A percentile compares a stretch with the other conserved stretches of the same genome.
Evolutionary conservation across 306 rosid species (phyloP).

Genomic region (Malus sieversii): DNA sequence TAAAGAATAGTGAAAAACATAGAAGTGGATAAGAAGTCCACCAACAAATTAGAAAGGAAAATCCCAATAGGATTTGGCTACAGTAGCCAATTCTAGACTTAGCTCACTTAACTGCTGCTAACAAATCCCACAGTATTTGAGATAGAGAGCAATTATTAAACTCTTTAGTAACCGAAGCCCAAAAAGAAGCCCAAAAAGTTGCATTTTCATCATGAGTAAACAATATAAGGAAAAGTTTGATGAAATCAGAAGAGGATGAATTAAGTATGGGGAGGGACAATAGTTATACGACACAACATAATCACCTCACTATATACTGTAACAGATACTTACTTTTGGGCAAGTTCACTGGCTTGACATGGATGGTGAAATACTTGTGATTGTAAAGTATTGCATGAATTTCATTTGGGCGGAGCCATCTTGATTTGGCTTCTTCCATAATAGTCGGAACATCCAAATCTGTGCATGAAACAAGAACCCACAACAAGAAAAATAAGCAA

Average conservation of each 20-base stretch:
- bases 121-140: too few relatives aligned
- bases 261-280: background rate
- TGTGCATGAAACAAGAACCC: slow-evolving; percentile 28
- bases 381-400: slow-evolving; percentile 84
- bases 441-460: slow-evolving; percentile 64
- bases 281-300: background rate
- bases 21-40: too few relatives aligned
- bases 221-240: background rate
- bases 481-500: slow-evolving; percentile 13
- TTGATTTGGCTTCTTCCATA: slow-evolving; percentile 61
- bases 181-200: too few relatives aligned
- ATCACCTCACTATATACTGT: slow-evolving; percentile 7
- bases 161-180: too few relatives aligned
- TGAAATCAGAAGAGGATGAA: background rate
- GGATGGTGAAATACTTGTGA: slow-evolving; percentile 60
- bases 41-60: too few relatives aligned
- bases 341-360: slow-evolving; percentile 77
- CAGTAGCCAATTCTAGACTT: too few relatives aligned
- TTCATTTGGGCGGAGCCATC: slow-evolving; percentile 99
- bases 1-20: too few relatives aligned
- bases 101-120: too few relatives aligned
- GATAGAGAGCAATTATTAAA: too few relatives aligned
- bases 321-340: slow-evolving; percentile 63
- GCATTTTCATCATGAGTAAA: background rate
- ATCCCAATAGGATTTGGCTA: too few relatives aligned